Percentiles rank a stretch among this genome's conserved stretches.
These are phyloP conservation scores for Heritiera littoralis DNA, from an alignment of 345 rosid species.

Conservation along the genomic window DNA sequence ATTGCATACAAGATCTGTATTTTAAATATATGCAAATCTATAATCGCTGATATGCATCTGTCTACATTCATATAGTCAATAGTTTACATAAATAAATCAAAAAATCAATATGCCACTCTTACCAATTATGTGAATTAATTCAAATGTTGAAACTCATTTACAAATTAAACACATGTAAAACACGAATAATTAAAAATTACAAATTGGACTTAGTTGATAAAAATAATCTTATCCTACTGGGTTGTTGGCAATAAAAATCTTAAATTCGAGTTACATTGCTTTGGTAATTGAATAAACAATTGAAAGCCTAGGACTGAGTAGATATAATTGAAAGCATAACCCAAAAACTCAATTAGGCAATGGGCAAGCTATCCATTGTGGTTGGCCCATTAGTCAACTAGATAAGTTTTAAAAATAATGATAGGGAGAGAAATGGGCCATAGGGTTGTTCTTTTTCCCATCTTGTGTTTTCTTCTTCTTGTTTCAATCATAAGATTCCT, in stretches of 20 bases:
- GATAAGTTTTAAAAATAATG: conserved; percentile 24
- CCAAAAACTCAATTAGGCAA: not conserved
- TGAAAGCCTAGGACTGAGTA: not conserved
- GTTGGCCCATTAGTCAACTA: conserved; percentile 34
- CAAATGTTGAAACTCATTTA: too few relatives aligned
- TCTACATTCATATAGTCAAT: not conserved
- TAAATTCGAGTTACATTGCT: not conserved
- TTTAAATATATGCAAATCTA: conserved; percentile 30
- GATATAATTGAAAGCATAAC: not conserved
- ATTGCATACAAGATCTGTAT: conserved; percentile 24
- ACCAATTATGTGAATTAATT: not conserved
- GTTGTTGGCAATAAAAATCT: not conserved
- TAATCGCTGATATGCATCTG: not conserved
- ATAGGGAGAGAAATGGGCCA: conserved; percentile 31
- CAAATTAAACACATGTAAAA: not conserved
- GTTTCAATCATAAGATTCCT: conserved; percentile 41
- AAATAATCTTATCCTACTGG: not conserved
- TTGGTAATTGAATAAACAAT: not conserved
- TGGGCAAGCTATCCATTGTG: conserved; percentile 12
- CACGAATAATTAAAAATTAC: not conserved
- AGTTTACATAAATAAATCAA: not conserved
- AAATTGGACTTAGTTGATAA: not conserved
- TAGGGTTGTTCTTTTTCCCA: not conserved
- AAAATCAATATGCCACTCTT: not conserved
- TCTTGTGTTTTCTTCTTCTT: conserved; percentile 18